These are phyloP conservation scores for Hypsizygus ulmarius DNA, from an alignment of 1,284 basidiomycete species.

Conservation along the genomic window DNA sequence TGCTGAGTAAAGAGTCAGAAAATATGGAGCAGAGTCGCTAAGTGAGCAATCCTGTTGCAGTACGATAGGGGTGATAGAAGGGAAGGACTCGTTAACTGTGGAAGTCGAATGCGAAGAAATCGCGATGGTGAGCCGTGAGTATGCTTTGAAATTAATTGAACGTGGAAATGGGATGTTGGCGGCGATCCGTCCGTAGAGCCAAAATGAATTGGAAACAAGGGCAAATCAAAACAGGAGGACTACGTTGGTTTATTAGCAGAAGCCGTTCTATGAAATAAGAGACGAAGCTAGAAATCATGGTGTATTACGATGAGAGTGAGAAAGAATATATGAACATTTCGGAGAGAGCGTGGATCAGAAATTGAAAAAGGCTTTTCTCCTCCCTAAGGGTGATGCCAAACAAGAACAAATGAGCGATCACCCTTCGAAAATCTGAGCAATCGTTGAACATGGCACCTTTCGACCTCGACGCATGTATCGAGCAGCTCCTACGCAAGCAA, in stretches of 20 bases:
- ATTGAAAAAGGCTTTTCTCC: constrained; percentile 12
- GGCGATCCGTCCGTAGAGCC: constrained; percentile 10
- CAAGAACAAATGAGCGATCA: constrained; percentile 35
- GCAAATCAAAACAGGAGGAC: constrained; percentile 15
- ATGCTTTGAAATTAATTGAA: constrained; percentile 12
- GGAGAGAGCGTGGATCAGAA: constrained; percentile 14
- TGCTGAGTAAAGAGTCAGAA: background rate
- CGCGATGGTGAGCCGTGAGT: constrained; percentile 26
- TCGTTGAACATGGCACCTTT: constrained; percentile 74
- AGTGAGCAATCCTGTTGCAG: too few species aligned
- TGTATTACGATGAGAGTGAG: constrained; percentile 16
- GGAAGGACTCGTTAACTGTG: too few species aligned
- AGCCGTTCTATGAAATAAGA: constrained; percentile 10
- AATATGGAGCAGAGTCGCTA: too few species aligned
- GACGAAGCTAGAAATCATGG: constrained; percentile 15
- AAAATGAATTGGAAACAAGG: constrained; percentile 11
- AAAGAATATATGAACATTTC: constrained; percentile 16
- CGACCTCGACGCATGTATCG: constrained; percentile 93
- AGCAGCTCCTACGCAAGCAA: constrained; percentile 87
- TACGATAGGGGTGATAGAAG: too few species aligned
- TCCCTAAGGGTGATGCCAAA: constrained; percentile 29
- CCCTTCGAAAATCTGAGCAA: constrained; percentile 14
- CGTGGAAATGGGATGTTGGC: constrained; percentile 7
- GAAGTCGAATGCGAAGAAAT: constrained; percentile 25
- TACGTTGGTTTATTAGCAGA: constrained; percentile 10